Evolutionary conservation across 176 grass and related monocot species (phyloP), one percentile per base, ranked within the genome.

Genomic region (Pharus latifolius): DNA sequence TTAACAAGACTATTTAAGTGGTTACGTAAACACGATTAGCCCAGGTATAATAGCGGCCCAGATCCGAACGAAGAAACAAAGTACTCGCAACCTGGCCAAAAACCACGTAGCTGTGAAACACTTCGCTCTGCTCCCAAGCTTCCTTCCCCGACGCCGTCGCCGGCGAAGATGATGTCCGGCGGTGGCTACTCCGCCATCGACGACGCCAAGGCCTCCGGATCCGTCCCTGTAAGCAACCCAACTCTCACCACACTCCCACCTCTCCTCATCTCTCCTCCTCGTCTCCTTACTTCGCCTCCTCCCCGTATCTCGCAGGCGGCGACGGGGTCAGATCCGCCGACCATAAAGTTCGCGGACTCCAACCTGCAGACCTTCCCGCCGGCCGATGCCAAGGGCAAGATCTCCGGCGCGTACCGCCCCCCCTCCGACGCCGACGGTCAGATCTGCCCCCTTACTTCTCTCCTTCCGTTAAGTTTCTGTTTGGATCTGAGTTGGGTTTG

Each of bases 341-440:
- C 90, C 59, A 75, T 99, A 84, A 87, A 85, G 46, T 99, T 99
- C 75, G 7, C 84, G 61, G 96, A 85, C 46, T 94, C 90, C 64
- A 91, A 86, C 73, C 87, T 99, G 42, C 90, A 99, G 82, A 99
- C 82, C 30, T 99, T 99, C 80, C 82, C 96, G 43, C 84, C 96
- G 18, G 83, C 87, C 45, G 87, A 95, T 19, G 65, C 84, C 58
- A 75, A 83, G 87, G 87, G 96, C 63, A 99, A 99, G 84, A 91
- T 99, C 79, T 81, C 87, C 52, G 81, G 80, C 64, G 84, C 82
- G 63, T 95, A 91, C 87, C 96, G 90, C 37, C 90, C 90, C 56
- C 96, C 96, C 75, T 82, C 81, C 38, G 96, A 99, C 81, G 87
- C 90, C 8, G 96, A 99, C 27, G 96, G 96, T 99, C 53, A 85